Evolutionary conservation across 2,329 filamentous ascomycete species (phyloP).

Genomic region (Periconia digitata): DNA sequence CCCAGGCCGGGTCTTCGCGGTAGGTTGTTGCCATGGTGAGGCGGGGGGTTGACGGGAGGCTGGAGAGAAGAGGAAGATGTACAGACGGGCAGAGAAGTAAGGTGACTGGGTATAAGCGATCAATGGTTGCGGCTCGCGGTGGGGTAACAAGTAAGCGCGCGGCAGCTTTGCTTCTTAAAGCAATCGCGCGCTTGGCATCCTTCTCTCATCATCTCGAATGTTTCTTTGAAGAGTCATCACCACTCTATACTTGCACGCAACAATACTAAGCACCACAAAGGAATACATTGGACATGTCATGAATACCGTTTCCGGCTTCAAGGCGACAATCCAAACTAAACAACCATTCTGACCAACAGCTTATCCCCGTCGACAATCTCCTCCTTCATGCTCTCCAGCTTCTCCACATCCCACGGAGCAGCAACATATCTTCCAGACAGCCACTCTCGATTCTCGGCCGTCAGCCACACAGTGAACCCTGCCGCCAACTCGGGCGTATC

Average conservation of each 20-base stretch:
- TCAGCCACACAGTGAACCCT: constrained; percentile 23
- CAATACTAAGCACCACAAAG: not conserved
- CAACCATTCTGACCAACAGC: constrained; percentile 19
- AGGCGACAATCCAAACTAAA: too few relatives aligned
- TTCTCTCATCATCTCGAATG: too few relatives aligned
- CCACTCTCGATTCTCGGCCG: constrained; percentile 18
- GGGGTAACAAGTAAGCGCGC: not conserved
- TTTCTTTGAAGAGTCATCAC: not conserved
- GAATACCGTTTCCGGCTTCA: too few relatives aligned
- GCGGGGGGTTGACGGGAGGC: constrained; percentile 1
- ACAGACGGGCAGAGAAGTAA: not conserved
- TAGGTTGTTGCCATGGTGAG: constrained; percentile 47
- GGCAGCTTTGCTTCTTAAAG: not conserved
- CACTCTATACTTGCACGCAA: not conserved
- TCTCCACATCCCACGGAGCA: constrained; percentile 27
- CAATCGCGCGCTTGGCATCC: not conserved
- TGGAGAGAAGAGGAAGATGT: constrained; percentile 2
- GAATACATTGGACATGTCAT: too few relatives aligned
- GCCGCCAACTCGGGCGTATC: constrained; percentile 17
- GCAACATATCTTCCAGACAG: constrained; percentile 24
- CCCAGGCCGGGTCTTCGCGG: constrained; percentile 73
- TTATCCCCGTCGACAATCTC: constrained; percentile 28
- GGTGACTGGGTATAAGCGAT: not conserved
- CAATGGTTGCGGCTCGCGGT: constrained; percentile 1
- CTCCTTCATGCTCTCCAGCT: constrained; percentile 22